These are phyloP conservation scores for Aegilops umbellulata DNA, from an alignment of 176 grass and related monocot genomes.

Conservation along the genomic window DNA sequence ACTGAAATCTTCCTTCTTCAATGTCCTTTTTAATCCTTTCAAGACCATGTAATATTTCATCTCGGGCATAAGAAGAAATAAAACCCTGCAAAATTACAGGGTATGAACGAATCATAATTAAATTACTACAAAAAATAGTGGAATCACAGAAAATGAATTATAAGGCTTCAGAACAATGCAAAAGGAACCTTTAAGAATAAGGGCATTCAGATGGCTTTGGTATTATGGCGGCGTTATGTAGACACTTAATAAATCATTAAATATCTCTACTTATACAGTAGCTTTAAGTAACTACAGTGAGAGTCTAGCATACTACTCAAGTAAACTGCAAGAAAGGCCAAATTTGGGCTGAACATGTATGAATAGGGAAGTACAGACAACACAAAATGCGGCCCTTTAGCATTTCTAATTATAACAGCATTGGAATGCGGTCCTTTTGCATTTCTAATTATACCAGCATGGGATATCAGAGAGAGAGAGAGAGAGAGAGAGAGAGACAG, in stretches of 20 bases:
- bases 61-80: not conserved
- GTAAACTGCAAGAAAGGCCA: not conserved
- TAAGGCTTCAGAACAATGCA: not conserved
- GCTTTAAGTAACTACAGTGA: not conserved
- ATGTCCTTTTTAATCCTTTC: slow-evolving; percentile 19
- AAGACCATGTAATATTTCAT: slow-evolving; percentile 17
- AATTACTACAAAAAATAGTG: not conserved
- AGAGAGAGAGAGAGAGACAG: not conserved
- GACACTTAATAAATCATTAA: not conserved
- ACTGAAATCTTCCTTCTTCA: slow-evolving; percentile 13
- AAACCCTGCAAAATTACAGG: not conserved
- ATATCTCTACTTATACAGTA: not conserved
- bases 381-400: not conserved
- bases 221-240: no score
- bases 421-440: not conserved
- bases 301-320: not conserved
- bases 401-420: not conserved
- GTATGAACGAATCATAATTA: not conserved
- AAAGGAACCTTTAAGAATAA: not conserved
- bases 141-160: not conserved
- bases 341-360: not conserved
- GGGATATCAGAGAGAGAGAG: not conserved
- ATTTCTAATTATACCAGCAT: not conserved
- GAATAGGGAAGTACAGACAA: not conserved
- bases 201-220: not conserved